Base-by-base conservation (phyloP, 2,329 filamentous ascomycete genomes). In the Orbilia ellipsospora region DNA sequence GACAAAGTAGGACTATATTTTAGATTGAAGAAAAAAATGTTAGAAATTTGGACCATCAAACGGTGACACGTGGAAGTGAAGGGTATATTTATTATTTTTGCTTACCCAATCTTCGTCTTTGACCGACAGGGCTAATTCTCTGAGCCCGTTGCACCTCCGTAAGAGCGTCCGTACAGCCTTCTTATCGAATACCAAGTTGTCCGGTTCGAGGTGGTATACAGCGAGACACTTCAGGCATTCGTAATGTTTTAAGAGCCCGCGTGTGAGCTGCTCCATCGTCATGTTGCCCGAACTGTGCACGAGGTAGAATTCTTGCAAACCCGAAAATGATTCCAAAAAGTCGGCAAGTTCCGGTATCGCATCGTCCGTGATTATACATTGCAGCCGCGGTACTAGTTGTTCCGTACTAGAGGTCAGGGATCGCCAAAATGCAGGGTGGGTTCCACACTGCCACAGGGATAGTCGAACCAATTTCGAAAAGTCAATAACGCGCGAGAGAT, bases 291-390 rank as follows among this genome's bases (percentile, higher is more conserved):
- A 77, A 31, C 73, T 77, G 42, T 77, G 73, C 20, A 77, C 73
- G 31, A 77, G 66, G 18, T 77, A 77, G 26, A 77, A 77, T 36
- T 77, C 73, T 23, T 77, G 73, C 50, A 77, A 51, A 0, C 73
- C 73, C 2, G 66, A 72, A 40, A 77, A 77, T 18, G 73, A 77
- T 23, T 77, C 73, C 28, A 77, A 23, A 54, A 77, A 77, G 31
- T 77, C 73, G 13, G 73, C 73, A 10, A 77, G 61, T n/a, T 77
- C 72, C 26, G 73, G 73, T 36, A 77, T 72, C 20, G 73, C 73
- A 42, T 77, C 73, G n/a, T 77, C 73, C 16, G 73, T 77, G 61
- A 77, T 77, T 28, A 77, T 77, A 26, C 73, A 77, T 51, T 77
- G 73, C 23, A 77, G 40, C 13, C 73, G 65, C 16, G 73, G 73